These are phyloP conservation scores for Pulveroboletus sp. DNA, from an alignment of 768 basidiomycete genomes.

Conservation along the genomic window DNA sequence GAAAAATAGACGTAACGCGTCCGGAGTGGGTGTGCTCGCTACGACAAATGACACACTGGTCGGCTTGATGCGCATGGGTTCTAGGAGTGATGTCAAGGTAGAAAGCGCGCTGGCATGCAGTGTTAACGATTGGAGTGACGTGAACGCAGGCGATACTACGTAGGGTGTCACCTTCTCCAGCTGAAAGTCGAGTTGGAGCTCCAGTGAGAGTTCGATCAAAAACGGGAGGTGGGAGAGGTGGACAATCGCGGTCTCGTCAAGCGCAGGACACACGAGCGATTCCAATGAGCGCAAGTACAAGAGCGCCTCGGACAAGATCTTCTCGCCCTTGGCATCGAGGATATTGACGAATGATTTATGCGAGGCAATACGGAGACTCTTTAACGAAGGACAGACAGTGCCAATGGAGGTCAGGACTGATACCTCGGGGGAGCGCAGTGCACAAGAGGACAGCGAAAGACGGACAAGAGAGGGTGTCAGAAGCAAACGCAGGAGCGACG, in stretches of 20 bases:
- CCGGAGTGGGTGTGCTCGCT: constrained; percentile 4
- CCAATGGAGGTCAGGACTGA: constrained; percentile 20
- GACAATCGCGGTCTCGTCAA: constrained; percentile 19
- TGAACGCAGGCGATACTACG: constrained; percentile 15
- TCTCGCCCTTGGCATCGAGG: constrained; percentile 12
- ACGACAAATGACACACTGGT: constrained; percentile 14
- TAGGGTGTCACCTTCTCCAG: constrained; percentile 10
- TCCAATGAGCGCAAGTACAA: constrained; percentile 15
- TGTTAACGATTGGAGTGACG: constrained; percentile 7
- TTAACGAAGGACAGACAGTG: constrained; percentile 19
- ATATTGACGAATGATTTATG: neutral
- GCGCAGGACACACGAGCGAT: constrained; percentile 14
- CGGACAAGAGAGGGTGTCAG: constrained; percentile 19
- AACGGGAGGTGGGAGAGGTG: constrained; percentile 21
- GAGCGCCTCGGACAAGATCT: constrained; percentile 20
- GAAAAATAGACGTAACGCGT: constrained; percentile 21
- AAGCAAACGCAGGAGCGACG: constrained; percentile 18
- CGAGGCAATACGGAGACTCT: constrained; percentile 3
- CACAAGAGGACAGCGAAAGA: constrained; percentile 8
- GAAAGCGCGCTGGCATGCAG: constrained; percentile 9
- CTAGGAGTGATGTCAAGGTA: constrained; percentile 18
- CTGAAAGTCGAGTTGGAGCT: constrained; percentile 12
- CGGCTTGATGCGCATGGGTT: constrained; percentile 17
- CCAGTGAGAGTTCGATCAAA: constrained; percentile 13
- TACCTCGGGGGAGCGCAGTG: constrained; percentile 14